These are phyloP conservation scores for Quercus dentata DNA, from an alignment of 306 rosid genomes.

Conservation along the genomic window DNA sequence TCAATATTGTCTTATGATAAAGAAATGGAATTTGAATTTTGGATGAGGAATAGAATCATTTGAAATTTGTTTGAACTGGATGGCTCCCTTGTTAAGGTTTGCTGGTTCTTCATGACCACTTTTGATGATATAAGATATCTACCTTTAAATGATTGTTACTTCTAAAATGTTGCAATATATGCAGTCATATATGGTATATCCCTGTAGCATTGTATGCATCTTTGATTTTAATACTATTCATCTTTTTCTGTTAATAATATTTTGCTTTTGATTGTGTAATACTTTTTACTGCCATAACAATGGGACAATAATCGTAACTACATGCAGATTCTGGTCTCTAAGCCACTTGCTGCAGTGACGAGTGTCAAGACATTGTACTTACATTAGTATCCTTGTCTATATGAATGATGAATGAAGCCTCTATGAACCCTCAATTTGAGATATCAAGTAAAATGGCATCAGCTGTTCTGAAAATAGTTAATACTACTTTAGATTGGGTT, in stretches of 20 bases:
- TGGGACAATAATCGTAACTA: background rate
- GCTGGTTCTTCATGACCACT: background rate
- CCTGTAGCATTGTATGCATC: background rate
- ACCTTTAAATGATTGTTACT: background rate
- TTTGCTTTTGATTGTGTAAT: background rate
- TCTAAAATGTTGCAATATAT: background rate
- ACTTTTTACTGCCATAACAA: background rate
- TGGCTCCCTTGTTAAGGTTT: background rate
- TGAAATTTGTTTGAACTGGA: background rate
- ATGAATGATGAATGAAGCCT: slow-evolving; percentile 33
- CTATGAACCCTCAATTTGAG: slow-evolving; percentile 12
- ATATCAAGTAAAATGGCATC: slow-evolving; percentile 51
- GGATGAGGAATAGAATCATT: background rate
- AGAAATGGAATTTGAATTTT: background rate
- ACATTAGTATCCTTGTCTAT: slow-evolving; percentile 2
- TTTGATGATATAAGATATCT: slow-evolving; percentile 1
- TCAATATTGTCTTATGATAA: background rate
- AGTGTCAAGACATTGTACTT: slow-evolving; percentile 10
- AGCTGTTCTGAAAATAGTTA: slow-evolving; percentile 37
- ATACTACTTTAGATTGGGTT: slow-evolving; percentile 63
- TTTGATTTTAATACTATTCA: background rate
- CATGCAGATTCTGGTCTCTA: slow-evolving; percentile 19
- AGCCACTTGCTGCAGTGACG: background rate
- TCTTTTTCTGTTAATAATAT: background rate
- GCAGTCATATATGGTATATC: too few relatives aligned